Base-by-base conservation (phyloP, 768 basidiomycete species). In the Steccherinum ochraceum region DNA sequence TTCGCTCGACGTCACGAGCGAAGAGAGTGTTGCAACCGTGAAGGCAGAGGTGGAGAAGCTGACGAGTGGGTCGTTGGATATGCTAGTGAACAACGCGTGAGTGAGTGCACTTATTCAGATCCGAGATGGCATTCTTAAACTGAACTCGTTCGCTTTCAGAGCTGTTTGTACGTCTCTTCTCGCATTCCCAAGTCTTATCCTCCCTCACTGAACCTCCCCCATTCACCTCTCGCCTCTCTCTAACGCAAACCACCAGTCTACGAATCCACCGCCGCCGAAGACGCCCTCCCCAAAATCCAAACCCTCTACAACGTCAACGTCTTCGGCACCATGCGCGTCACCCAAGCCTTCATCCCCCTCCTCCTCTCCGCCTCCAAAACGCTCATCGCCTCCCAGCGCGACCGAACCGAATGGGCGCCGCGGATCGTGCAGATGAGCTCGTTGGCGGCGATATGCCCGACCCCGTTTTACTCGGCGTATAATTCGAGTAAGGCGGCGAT, bases 401-500 rank as follows among this genome's bases (percentile, higher is more conserved):
- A n/a, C n/a, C n/a, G n/a, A n/a, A 7, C 30, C 7, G 7, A 7
- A 16, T 35, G 30, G 30, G 16, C 7, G 7, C 30, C 56, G 3
- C 58, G 61, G 20, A 66, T 69, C 18, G 55, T 69, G 11, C 60
- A 68, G 40, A 59, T 65, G 2, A 66, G 67, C 20, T 65, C 64
- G 46, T 52, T 67, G 5, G 44, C 58, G 3, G 66, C 55, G 3
- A 45, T 69, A 12, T 54, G 67, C 35, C 69, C 67, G 2, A 50
- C 55, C 40, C 61, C 65, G 0, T 69, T 67, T 46, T 58, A 63
- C 11, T 57, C 57, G 7, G 40, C 57, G 4, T 70, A 68, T 41
- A 66, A 66, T 46, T 55, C 62, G 1, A 61, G 56, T 40, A 70
- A 70, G 43, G 69, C 67, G n/a, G 69, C 69, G 1, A 52, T 70